Base-by-base conservation (phyloP, 768 basidiomycete species). In the Piloderma croceum region DNA sequence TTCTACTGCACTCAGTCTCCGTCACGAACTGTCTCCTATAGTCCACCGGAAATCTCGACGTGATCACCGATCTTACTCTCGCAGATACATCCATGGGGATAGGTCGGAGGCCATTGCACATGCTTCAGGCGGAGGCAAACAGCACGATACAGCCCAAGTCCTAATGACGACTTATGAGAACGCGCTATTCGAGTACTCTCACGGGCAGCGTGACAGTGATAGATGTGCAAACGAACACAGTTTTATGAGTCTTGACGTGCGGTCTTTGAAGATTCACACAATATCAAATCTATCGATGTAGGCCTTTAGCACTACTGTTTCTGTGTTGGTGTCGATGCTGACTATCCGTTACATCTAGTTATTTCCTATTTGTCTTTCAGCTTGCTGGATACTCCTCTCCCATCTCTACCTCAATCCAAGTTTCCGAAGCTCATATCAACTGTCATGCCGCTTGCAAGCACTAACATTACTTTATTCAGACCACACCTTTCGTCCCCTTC, bases 91-190 rank as follows among this genome's bases (percentile, higher is more conserved):
- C 76, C 9, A 86, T 90, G 82, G 56, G 60, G 13, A 72, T 85
- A 2, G 88, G n/a, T n/a, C n/a, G 87, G 1, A 61, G 84, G 7
- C 86, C 85, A 3, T 90, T 88, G 87, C 85, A 87, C 53, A 81
- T 80, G 2, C 65, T 90, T 1, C 87, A 89, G 53, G 76, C 74
- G 0, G 81, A 81, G 39, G 69, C 72, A 0, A 88, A 88, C 51
- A 68, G 61, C 34, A 84, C 87, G 82, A 69, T 74, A 5, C 51
- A 60, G 25, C n/a, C n/a, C n/a, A n/a, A 36, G 44, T 21, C 37
- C 50, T n/a, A 50, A 46, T 29, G 47, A 57, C 19, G 61, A 61
- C 4, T 54, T 74, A 47, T 63, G 78, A 19, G 79, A 83, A 50
- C 76, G 70, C 47, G 83, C 86, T 2, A 89, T 73, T 54, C 63